phyloP scores from a whole-genome alignment of 164 flowering plant genomes.

The Stephania cephalantha region DNA sequence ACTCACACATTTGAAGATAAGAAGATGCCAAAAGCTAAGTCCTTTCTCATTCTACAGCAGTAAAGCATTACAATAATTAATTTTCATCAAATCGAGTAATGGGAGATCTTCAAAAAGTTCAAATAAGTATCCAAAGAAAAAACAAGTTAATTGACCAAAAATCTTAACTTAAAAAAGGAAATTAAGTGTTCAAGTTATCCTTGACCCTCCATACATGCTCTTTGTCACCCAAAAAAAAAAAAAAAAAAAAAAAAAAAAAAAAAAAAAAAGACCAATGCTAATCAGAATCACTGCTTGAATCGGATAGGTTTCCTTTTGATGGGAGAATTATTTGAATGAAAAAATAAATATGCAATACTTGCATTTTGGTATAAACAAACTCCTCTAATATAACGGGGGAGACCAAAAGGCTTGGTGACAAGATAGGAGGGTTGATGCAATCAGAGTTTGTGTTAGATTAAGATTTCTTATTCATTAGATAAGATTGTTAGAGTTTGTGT shows the following conservation, averaged over 20 bases:
- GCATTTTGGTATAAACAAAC: no score
- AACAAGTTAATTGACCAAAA: not conserved
- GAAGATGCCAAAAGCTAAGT: slow-evolving; percentile 38
- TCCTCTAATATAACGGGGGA: not conserved
- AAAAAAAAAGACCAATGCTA: no score
- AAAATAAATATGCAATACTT: not conserved
- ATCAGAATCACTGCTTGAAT: not conserved
- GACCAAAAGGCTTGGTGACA: not conserved
- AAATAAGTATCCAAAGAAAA: not conserved
- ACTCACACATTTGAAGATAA: slow-evolving; percentile 56
- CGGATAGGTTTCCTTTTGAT: not conserved
- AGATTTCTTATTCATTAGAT: no score
- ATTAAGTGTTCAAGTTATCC: not conserved
- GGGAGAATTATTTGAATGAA: not conserved
- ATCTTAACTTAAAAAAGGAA: not conserved
- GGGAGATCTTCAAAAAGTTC: not conserved
- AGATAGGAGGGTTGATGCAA: no score
- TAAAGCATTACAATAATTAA: not conserved
- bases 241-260: no score
- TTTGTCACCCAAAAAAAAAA: not conserved
- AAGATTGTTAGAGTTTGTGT: no score
- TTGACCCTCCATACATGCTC: not conserved
- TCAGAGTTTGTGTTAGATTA: no score
- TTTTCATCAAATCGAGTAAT: not conserved
- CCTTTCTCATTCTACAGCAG: slow-evolving; percentile 29